These are phyloP conservation scores for Microcyclosporella mali DNA, from an alignment of 2,329 filamentous ascomycete species.

Conservation along the genomic window DNA sequence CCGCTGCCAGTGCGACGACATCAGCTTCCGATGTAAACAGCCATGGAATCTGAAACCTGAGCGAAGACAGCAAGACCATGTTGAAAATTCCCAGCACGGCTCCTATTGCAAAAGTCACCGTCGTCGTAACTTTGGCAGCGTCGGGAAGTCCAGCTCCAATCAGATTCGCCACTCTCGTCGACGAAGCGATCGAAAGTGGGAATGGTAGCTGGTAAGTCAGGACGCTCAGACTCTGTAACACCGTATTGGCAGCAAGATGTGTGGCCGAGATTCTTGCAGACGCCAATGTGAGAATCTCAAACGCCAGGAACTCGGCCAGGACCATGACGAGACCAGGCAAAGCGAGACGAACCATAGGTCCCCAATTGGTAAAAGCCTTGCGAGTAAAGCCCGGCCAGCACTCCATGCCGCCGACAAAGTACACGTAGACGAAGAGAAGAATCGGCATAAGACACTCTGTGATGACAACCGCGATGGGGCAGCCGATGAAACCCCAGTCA, in stretches of 20 bases:
- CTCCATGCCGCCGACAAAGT: slow-evolving; percentile 62
- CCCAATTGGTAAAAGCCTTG: slow-evolving; percentile 67
- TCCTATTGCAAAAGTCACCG: slow-evolving; percentile 64
- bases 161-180: slow-evolving; percentile 82
- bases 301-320: slow-evolving; percentile 78
- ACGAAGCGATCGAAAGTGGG: slow-evolving; percentile 79
- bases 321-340: slow-evolving; percentile 91
- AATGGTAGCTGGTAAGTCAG: slow-evolving; percentile 91
- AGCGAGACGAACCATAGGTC: slow-evolving; percentile 78
- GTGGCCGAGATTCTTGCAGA: slow-evolving; percentile 72
- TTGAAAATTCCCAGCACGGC: slow-evolving; percentile 73
- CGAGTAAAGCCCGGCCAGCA: slow-evolving; percentile 77
- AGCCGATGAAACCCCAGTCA: slow-evolving; percentile 67
- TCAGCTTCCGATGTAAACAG: slow-evolving; percentile 67
- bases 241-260: slow-evolving; percentile 79
- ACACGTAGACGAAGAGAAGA: slow-evolving; percentile 67
- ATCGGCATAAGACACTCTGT: slow-evolving; percentile 70
- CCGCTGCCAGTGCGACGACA: slow-evolving; percentile 59
- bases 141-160: slow-evolving; percentile 80
- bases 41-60: slow-evolving; percentile 67
- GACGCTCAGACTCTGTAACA: slow-evolving; percentile 69
- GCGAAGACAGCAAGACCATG: slow-evolving; percentile 58
- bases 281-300: slow-evolving; percentile 82
- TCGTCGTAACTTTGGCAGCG: slow-evolving; percentile 73
- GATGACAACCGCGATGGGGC: slow-evolving; percentile 68